Evolutionary conservation across 257 asterid genomes (phyloP).

Genomic region (Haberlea rhodopensis): DNA sequence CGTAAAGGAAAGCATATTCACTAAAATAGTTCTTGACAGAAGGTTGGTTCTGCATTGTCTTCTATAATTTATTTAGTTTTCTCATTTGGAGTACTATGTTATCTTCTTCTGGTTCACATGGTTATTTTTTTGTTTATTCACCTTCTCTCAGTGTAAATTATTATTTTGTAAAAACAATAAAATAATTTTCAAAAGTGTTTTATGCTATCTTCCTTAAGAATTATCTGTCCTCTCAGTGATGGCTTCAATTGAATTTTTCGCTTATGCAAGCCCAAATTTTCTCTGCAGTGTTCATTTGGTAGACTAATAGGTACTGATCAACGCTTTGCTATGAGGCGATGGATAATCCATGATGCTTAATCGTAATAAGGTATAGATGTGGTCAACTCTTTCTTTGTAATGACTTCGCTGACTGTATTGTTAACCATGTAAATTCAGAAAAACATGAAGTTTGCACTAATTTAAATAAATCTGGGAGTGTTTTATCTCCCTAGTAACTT

Average conservation of each 20-base stretch:
- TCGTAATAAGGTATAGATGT: constrained; percentile 73
- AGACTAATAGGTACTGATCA: constrained; percentile 69
- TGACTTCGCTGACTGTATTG: no score
- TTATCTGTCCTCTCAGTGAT: neutral
- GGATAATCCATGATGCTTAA: constrained; percentile 90
- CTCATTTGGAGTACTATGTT: neutral
- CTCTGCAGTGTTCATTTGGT: constrained; percentile 95
- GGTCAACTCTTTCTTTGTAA: no score
- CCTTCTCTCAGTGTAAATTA: neutral
- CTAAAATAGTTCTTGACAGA: neutral
- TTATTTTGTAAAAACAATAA: neutral
- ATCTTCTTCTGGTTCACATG: neutral
- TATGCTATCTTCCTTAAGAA: neutral
- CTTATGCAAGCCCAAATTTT: constrained; percentile 13
- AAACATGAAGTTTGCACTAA: no score
- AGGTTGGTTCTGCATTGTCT: neutral
- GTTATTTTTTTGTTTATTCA: neutral
- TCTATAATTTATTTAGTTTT: neutral
- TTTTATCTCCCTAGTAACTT: neutral
- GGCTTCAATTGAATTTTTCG: constrained; percentile 15
- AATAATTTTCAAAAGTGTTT: neutral
- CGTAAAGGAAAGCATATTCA: no score
- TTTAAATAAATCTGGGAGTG: neutral
- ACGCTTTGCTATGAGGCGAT: constrained; percentile 95
- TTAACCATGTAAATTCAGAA: no score